Percentiles rank a stretch among this genome's conserved stretches.
Conservation (phyloP, 2,329 filamentous ascomycete species). For the Sarocladium oryzae region DNA sequence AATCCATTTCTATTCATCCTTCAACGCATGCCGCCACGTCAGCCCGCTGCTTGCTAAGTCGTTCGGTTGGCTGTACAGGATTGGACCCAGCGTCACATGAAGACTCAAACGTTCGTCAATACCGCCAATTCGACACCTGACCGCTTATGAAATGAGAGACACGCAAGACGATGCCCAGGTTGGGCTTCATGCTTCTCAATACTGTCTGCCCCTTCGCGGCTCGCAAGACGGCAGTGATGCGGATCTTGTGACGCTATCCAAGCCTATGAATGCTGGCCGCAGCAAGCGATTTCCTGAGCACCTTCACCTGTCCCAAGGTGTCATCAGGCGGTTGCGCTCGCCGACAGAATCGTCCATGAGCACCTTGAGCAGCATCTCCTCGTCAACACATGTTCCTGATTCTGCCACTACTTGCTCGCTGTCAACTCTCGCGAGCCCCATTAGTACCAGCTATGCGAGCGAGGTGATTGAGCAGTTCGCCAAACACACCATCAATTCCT, state of each 20-base stretch:
- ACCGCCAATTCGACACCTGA: neutral
- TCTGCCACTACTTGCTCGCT: conserved; percentile 31
- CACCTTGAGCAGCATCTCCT: conserved; percentile 31
- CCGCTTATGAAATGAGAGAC: conserved; percentile 12
- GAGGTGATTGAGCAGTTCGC: conserved; percentile 27
- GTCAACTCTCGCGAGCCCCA: conserved; percentile 28
- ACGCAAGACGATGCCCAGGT: neutral
- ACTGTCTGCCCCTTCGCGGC: neutral
- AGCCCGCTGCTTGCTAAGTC: neutral
- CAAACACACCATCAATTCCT: conserved; percentile 18
- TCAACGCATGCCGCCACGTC: neutral
- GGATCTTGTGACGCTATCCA: neutral
- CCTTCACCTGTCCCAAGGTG: conserved; percentile 4
- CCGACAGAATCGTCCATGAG: conserved; percentile 32
- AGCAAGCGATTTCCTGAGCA: conserved; percentile 8
- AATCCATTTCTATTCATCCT: neutral
- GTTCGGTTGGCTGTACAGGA: neutral
- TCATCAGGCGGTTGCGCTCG: conserved; percentile 22
- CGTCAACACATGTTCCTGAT: conserved; percentile 27
- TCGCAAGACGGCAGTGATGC: neutral
- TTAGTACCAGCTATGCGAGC: conserved; percentile 29
- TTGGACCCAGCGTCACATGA: neutral
- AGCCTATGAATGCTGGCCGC: conserved; percentile 3
- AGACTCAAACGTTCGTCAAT: neutral
- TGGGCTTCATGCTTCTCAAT: neutral